Percentiles rank a stretch among this genome's conserved stretches.
These are phyloP conservation scores for Fonsecaea pedrosoi DNA, from an alignment of 2,329 filamentous ascomycete species.

Conservation along the genomic window DNA sequence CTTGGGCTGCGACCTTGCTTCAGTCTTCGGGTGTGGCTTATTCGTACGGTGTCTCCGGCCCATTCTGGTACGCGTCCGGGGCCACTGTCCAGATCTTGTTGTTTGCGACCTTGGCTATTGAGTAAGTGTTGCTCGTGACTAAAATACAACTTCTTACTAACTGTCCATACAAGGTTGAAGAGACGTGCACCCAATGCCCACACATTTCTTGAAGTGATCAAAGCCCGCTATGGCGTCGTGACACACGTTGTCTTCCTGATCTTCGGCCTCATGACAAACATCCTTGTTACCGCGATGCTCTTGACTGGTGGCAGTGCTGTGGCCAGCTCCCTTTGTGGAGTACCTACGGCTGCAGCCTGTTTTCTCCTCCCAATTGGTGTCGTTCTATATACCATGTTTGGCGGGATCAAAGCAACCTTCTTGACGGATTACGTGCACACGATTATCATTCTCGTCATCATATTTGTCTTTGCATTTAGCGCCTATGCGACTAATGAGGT, in stretches of 20 bases:
- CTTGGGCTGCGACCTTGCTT: slow-evolving; percentile 53
- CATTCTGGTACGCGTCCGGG: slow-evolving; percentile 72
- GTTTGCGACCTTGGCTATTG: slow-evolving; percentile 88
- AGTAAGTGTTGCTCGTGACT: slow-evolving; percentile 48
- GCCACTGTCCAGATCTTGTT: slow-evolving; percentile 86
- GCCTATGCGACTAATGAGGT: slow-evolving; percentile 76
- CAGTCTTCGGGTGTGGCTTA: slow-evolving; percentile 85
- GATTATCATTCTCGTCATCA: slow-evolving; percentile 77
- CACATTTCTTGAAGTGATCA: slow-evolving; percentile 81
- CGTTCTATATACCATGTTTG: slow-evolving; percentile 66
- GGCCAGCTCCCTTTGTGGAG: slow-evolving; percentile 72
- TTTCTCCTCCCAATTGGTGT: slow-evolving; percentile 83
- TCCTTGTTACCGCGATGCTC: slow-evolving; percentile 87
- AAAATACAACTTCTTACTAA: neutral
- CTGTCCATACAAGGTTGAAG: slow-evolving; percentile 62
- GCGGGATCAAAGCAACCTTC: slow-evolving; percentile 86
- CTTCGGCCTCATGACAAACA: slow-evolving; percentile 83
- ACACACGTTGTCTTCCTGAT: slow-evolving; percentile 81
- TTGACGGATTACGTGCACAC: slow-evolving; percentile 87
- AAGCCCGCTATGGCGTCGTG: slow-evolving; percentile 74
- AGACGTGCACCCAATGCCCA: slow-evolving; percentile 86
- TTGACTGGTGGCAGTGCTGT: slow-evolving; percentile 84
- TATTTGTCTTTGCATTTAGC: slow-evolving; percentile 83
- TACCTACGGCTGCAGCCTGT: slow-evolving; percentile 79
- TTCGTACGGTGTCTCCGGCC: slow-evolving; percentile 72